phyloP scores from a whole-genome alignment of 2,329 filamentous ascomycete genomes.

The Epichloe uncinata region DNA sequence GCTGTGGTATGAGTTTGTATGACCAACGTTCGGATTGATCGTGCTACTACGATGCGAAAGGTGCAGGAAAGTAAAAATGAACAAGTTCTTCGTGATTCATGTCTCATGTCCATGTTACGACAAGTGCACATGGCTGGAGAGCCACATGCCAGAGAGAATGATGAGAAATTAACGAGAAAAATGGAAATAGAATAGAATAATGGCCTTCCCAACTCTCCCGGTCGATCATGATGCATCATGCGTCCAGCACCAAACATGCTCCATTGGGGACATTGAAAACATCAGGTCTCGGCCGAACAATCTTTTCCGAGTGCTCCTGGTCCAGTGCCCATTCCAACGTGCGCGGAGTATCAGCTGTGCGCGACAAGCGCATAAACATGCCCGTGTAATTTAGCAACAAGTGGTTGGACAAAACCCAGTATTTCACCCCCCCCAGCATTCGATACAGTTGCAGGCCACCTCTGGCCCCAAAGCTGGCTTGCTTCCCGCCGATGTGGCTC shows the following conservation, averaged over 20 bases:
- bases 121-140: neutral
- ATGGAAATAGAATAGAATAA: neutral
- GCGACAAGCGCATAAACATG: constrained; percentile 6
- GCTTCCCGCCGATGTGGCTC: constrained; percentile 6
- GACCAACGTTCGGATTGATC: too few relatives aligned
- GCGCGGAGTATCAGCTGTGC: constrained; percentile 4
- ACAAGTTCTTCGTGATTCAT: neutral
- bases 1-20: too few relatives aligned
- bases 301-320: constrained; percentile 4
- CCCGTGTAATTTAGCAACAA: constrained; percentile 3
- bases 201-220: neutral
- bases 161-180: neutral
- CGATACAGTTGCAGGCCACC: constrained; percentile 5
- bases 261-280: constrained; percentile 4
- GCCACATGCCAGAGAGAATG: neutral
- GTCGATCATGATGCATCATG: neutral
- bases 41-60: too few relatives aligned
- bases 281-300: neutral
- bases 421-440: constrained; percentile 4
- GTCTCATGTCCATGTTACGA: neutral
- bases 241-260: constrained; percentile 5
- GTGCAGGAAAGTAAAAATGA: too few relatives aligned
- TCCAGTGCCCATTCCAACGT: constrained; percentile 7
- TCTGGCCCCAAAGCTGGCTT: constrained; percentile 5
- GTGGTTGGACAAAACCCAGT: constrained; percentile 6